phyloP scores from a whole-genome alignment of 2,329 filamentous ascomycete species.

The Thelonectria olida region DNA sequence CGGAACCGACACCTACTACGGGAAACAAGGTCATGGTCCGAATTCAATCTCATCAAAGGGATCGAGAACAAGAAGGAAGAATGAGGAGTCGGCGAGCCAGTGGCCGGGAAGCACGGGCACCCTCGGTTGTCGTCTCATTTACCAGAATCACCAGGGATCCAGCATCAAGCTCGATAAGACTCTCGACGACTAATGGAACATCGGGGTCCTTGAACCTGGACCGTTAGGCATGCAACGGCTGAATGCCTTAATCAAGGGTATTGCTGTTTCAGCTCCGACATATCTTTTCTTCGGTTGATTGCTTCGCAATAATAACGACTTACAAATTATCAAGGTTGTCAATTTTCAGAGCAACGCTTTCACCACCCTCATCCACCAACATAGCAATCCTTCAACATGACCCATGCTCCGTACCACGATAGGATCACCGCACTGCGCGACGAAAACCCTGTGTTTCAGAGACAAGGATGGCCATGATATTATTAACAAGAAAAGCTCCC shows the following conservation, averaged over 20 bases:
- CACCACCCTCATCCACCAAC: not conserved
- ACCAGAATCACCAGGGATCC: not conserved
- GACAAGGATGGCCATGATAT: not conserved
- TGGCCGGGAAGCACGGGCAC: conserved; percentile 3
- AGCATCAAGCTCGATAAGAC: conserved; percentile 1
- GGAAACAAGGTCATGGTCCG: conserved; percentile 13
- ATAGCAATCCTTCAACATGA: not conserved
- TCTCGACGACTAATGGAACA: not conserved
- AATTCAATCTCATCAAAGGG: not conserved
- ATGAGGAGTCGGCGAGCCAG: conserved; percentile 7
- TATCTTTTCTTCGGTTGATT: too few species aligned
- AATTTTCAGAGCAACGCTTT: not conserved
- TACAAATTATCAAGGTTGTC: too few species aligned
- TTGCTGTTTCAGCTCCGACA: conserved; percentile 5
- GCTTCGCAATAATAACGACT: too few species aligned
- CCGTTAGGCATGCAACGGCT: not conserved
- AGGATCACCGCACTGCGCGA: not conserved
- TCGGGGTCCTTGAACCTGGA: not conserved
- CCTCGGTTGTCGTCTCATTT: not conserved
- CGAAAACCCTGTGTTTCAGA: not conserved
- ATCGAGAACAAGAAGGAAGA: not conserved
- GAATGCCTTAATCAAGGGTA: not conserved
- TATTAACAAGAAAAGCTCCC: not conserved
- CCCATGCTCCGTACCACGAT: not conserved
- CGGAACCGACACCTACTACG: conserved; percentile 6